Percentiles rank a stretch among this genome's conserved stretches.
phyloP scores from a whole-genome alignment of 163 green algal species.

The Scenedesmus sp. region DNA sequence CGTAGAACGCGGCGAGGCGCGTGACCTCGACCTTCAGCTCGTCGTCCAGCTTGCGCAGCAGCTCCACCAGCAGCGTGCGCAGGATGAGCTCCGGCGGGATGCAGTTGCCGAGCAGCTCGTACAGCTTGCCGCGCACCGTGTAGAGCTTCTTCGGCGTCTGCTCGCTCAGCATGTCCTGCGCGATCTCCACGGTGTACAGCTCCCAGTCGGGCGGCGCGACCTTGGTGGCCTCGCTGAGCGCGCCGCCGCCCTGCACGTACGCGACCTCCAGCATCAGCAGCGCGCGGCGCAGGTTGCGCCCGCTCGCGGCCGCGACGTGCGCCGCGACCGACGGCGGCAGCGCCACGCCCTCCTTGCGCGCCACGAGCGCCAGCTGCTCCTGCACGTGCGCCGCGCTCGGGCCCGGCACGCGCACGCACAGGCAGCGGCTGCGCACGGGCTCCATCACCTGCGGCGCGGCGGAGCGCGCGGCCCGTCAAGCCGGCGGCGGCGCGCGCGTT shows the following conservation, averaged over 20 bases:
- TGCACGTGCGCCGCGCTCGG: slow-evolving; percentile 69
- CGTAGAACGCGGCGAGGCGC: slow-evolving; percentile 82
- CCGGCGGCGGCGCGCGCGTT: no score
- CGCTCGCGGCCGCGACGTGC: slow-evolving; percentile 7
- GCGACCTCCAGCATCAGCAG: slow-evolving; percentile 80
- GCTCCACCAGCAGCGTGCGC: slow-evolving; percentile 68
- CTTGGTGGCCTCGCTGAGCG: slow-evolving; percentile 70
- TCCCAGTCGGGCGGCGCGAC: slow-evolving; percentile 88
- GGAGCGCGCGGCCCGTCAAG: no score
- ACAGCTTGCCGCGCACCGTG: slow-evolving; percentile 90
- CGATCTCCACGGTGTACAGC: slow-evolving; percentile 92
- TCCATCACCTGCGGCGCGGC: slow-evolving; percentile 81
- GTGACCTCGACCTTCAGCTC: slow-evolving; percentile 82
- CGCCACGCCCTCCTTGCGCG: slow-evolving; percentile 75
- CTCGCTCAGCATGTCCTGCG: slow-evolving; percentile 86
- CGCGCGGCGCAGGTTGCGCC: slow-evolving; percentile 66
- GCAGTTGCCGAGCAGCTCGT: slow-evolving; percentile 98
- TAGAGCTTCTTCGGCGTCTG: slow-evolving; percentile 90
- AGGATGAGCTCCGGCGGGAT: slow-evolving; percentile 93
- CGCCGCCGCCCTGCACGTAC: slow-evolving; percentile 63
- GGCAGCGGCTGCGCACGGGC: slow-evolving; percentile 87
- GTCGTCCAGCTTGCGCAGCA: slow-evolving; percentile 88
- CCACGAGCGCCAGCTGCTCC: slow-evolving; percentile 77
- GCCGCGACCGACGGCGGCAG: slow-evolving; percentile 63
- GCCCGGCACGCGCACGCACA: slow-evolving; percentile 89